These are phyloP conservation scores for Fusarium sp. DNA, from an alignment of 2,329 filamentous ascomycete species.

Conservation along the genomic window DNA sequence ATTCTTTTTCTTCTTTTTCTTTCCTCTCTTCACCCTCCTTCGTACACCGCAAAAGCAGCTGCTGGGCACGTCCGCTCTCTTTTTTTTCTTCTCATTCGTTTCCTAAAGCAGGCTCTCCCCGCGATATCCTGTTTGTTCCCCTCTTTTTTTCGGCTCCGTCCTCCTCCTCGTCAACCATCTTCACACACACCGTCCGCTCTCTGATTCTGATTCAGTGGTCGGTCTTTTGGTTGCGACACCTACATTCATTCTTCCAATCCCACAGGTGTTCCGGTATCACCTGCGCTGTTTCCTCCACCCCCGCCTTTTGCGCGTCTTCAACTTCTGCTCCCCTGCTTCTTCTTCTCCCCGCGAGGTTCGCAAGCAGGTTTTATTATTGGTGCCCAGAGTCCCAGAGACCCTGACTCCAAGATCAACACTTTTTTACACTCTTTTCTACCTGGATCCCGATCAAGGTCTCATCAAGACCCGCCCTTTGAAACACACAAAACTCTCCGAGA, in stretches of 20 bases:
- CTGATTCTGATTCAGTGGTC: constrained; percentile 39
- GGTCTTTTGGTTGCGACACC: constrained; percentile 30
- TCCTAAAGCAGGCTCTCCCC: constrained; percentile 35
- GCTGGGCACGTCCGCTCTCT: constrained; percentile 53
- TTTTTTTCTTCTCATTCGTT: constrained; percentile 38
- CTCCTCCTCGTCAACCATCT: constrained; percentile 39
- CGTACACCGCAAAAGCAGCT: constrained; percentile 39
- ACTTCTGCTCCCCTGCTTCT: constrained; percentile 28
- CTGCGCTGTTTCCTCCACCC: constrained; percentile 24
- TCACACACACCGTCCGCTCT: constrained; percentile 27
- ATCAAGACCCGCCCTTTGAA: not conserved
- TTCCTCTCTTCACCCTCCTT: constrained; percentile 6
- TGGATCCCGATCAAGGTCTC: not conserved
- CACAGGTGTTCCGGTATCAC: constrained; percentile 53
- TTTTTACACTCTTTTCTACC: constrained; percentile 16
- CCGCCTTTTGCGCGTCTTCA: constrained; percentile 17
- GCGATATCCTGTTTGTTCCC: constrained; percentile 46
- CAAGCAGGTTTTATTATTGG: constrained; percentile 36
- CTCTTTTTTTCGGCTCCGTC: constrained; percentile 43
- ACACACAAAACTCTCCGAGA: constrained; percentile 18
- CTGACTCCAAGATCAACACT: constrained; percentile 22
- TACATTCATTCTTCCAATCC: constrained; percentile 41
- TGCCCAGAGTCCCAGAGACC: constrained; percentile 42
- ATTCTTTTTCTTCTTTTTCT: constrained; percentile 25
- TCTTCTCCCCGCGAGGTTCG: constrained; percentile 13